phyloP scores from a whole-genome alignment of 202 grass and related monocot genomes.

The Eragrostis tef region DNA sequence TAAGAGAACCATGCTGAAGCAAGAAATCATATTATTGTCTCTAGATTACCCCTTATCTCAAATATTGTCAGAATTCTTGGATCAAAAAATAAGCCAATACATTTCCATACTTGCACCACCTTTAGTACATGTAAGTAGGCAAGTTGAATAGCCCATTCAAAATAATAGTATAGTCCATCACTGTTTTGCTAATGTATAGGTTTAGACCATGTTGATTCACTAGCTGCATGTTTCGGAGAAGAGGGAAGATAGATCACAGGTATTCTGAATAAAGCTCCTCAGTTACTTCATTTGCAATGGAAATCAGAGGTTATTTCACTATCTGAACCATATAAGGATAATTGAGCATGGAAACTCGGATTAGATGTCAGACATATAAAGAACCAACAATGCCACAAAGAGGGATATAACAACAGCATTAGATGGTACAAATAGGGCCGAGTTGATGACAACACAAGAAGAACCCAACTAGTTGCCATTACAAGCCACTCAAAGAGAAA shows the following conservation, averaged over 20 bases:
- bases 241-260: not conserved
- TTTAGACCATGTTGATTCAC: not conserved
- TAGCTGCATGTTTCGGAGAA: not conserved
- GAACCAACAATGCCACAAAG: slow-evolving; percentile 18
- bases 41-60: not conserved
- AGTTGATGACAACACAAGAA: slow-evolving; percentile 33
- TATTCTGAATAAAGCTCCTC: not conserved
- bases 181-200: not conserved
- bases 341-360: not conserved
- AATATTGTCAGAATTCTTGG: not conserved
- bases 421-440: slow-evolving; percentile 13
- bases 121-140: slow-evolving; percentile 8
- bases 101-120: slow-evolving; percentile 10
- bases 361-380: slow-evolving; percentile 20
- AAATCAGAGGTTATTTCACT: not conserved
- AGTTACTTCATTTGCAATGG: not conserved
- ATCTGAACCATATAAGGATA: slow-evolving; percentile 2
- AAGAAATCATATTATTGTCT: not conserved
- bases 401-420: slow-evolving; percentile 5
- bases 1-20: not conserved
- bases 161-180: not conserved
- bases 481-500: slow-evolving; percentile 33
- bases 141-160: not conserved
- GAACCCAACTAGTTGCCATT: slow-evolving; percentile 11
- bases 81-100: not conserved